These are phyloP conservation scores for Plantago coronopus DNA, from an alignment of 305 asterid species.

Conservation along the genomic window DNA sequence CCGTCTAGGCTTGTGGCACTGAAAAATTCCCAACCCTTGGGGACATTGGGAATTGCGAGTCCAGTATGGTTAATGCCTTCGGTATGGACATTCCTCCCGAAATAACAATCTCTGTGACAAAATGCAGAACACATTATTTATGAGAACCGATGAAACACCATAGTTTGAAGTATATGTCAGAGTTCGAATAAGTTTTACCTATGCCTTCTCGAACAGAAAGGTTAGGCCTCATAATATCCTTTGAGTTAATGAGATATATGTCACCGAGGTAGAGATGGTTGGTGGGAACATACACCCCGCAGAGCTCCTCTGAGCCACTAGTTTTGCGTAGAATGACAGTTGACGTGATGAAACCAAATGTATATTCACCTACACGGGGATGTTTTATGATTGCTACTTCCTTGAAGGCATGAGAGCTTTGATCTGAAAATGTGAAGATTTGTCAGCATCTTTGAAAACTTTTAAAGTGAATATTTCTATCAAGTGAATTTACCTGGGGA, in stretches of 20 bases:
- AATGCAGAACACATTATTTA: background rate
- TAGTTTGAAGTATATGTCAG: background rate
- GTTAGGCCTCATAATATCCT: slow-evolving; percentile 33
- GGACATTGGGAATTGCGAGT: slow-evolving; percentile 41
- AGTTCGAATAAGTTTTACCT: slow-evolving; percentile 22
- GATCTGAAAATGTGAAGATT: slow-evolving; percentile 18
- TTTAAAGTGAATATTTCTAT: background rate
- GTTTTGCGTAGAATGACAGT: slow-evolving; percentile 21
- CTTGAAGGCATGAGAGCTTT: slow-evolving; percentile 29
- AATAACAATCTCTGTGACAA: slow-evolving; percentile 23
- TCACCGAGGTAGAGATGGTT: slow-evolving; percentile 27
- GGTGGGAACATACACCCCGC: slow-evolving; percentile 29
- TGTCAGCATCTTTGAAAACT: background rate
- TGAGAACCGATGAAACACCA: background rate
- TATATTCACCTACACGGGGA: slow-evolving; percentile 36
- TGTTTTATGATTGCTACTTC: slow-evolving; percentile 45
- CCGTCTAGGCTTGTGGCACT: slow-evolving; percentile 40
- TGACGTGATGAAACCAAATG: slow-evolving; percentile 29
- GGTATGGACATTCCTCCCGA: slow-evolving; percentile 30
- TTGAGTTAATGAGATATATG: slow-evolving; percentile 21
- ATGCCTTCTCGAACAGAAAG: slow-evolving; percentile 33
- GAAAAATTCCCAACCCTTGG: slow-evolving; percentile 56
- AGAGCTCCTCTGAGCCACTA: slow-evolving; percentile 32
- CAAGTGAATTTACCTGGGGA: slow-evolving; percentile 39
- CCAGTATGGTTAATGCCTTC: slow-evolving; percentile 47